Evolutionary conservation across 495 filamentous ascomycete genomes (phyloP).

Genomic region (Rhypophila decipiens): DNA sequence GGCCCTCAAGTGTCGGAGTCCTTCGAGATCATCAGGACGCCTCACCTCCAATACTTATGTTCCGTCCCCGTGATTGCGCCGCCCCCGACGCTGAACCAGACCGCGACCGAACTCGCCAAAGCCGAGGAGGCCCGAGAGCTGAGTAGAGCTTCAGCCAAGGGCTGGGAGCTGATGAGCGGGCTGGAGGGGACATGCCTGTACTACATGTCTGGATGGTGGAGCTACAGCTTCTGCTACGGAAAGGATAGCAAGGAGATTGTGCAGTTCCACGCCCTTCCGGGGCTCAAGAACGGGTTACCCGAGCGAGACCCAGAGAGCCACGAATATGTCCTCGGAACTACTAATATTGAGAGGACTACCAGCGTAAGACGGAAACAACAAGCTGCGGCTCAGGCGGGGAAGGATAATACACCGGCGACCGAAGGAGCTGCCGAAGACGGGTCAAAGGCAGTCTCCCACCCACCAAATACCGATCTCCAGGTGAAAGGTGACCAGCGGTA

Average conservation of each 20-base stretch:
- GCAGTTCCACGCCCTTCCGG: conserved; percentile 83
- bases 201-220: conserved; percentile 93
- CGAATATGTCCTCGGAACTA: conserved; percentile 71
- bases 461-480: conserved; percentile 60
- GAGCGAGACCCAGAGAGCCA: conserved; percentile 71
- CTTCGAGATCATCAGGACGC: conserved; percentile 68
- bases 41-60: conserved; percentile 72
- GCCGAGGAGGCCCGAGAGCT: conserved; percentile 81
- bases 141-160: conserved; percentile 71
- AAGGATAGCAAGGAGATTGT: conserved; percentile 71
- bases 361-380: conserved; percentile 3
- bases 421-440: neutral
- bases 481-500: conserved; percentile 80
- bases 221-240: conserved; percentile 92
- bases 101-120: conserved; percentile 54
- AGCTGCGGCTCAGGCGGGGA: neutral
- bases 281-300: conserved; percentile 54
- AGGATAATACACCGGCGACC: neutral
- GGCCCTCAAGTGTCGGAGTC: conserved; percentile 33
- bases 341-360: conserved; percentile 26
- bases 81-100: conserved; percentile 48
- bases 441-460: conserved; percentile 25
- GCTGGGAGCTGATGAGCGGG: conserved; percentile 82
- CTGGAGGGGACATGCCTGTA: conserved; percentile 87
- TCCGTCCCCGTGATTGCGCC: conserved; percentile 66